Evolutionary conservation across 2,329 filamentous ascomycete species (phyloP).

Genomic region (Cladophialophora bantiana): DNA sequence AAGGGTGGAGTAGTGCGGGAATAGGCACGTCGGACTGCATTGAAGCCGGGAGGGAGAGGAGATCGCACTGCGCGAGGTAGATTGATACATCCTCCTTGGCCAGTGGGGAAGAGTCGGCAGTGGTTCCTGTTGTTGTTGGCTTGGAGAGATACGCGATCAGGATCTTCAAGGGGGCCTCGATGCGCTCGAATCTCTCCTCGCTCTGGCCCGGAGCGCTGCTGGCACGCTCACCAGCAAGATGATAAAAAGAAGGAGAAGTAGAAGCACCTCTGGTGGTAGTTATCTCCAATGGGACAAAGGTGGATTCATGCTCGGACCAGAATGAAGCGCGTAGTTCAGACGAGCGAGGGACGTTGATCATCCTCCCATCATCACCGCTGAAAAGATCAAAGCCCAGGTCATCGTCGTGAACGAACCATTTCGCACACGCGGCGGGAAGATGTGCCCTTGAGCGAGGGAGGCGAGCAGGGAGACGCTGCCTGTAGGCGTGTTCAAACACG

Average conservation of each 20-base stretch:
- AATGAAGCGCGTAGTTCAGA: conserved; percentile 35
- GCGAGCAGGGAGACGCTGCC: conserved; percentile 60
- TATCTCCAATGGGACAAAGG: conserved; percentile 67
- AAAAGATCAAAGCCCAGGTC: conserved; percentile 15
- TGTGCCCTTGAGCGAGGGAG: conserved; percentile 55
- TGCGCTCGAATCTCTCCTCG: conserved; percentile 52
- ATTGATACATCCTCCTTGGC: conserved; percentile 48
- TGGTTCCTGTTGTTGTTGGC: conserved; percentile 36
- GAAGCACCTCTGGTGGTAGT: conserved; percentile 43
- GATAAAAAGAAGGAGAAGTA: neutral
- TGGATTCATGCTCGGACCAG: conserved; percentile 52
- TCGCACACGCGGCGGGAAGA: conserved; percentile 60
- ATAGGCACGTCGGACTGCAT: conserved; percentile 72
- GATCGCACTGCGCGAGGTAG: conserved; percentile 84
- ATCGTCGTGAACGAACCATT: conserved; percentile 62
- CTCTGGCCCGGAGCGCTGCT: neutral
- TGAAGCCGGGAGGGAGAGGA: conserved; percentile 69
- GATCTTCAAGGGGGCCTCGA: conserved; percentile 63
- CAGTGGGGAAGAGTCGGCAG: conserved; percentile 43
- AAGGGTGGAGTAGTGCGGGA: conserved; percentile 51
- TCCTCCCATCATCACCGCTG: neutral
- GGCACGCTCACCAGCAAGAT: no score
- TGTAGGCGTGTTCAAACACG: conserved; percentile 63
- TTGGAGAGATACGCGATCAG: conserved; percentile 63
- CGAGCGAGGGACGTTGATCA: conserved; percentile 1